Evolutionary conservation across 306 rosid species (phyloP).

Genomic region (Gleditsia sinensis): DNA sequence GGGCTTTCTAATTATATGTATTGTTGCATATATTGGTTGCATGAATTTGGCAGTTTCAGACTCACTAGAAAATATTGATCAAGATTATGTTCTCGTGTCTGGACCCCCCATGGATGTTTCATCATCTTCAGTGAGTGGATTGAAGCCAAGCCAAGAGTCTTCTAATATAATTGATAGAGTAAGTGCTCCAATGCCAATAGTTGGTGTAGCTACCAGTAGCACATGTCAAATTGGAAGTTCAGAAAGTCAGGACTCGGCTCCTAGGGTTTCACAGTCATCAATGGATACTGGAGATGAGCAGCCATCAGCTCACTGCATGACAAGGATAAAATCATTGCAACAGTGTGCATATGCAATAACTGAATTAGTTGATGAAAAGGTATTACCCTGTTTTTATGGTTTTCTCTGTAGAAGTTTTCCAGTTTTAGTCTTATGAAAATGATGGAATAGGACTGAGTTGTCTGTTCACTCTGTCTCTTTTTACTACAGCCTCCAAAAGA

Average conservation of each 20-base stretch:
- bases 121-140: conserved; percentile 61
- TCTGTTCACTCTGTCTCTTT: neutral
- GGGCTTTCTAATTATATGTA: conserved; percentile 19
- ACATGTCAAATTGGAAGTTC: conserved; percentile 71
- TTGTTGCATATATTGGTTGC: conserved; percentile 31
- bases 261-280: conserved; percentile 85
- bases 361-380: conserved; percentile 86
- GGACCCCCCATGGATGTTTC: conserved; percentile 80
- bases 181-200: conserved; percentile 86
- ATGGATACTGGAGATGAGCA: conserved; percentile 79
- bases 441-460: neutral
- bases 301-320: conserved; percentile 80
- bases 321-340: conserved; percentile 80
- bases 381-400: conserved; percentile 25
- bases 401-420: neutral
- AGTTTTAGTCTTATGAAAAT: conserved; percentile 1
- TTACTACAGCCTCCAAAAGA: conserved; percentile 9
- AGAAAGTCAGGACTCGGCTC: conserved; percentile 91
- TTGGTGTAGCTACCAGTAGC: conserved; percentile 54
- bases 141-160: conserved; percentile 61
- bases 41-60: conserved; percentile 63
- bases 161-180: conserved; percentile 44
- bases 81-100: conserved; percentile 95
- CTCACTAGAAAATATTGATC: conserved; percentile 79
- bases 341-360: conserved; percentile 77